Percentiles rank a stretch among this genome's conserved stretches.
These are phyloP conservation scores for Neocatenulostroma microsporum DNA, from an alignment of 2,329 filamentous ascomycete genomes.

Conservation along the genomic window DNA sequence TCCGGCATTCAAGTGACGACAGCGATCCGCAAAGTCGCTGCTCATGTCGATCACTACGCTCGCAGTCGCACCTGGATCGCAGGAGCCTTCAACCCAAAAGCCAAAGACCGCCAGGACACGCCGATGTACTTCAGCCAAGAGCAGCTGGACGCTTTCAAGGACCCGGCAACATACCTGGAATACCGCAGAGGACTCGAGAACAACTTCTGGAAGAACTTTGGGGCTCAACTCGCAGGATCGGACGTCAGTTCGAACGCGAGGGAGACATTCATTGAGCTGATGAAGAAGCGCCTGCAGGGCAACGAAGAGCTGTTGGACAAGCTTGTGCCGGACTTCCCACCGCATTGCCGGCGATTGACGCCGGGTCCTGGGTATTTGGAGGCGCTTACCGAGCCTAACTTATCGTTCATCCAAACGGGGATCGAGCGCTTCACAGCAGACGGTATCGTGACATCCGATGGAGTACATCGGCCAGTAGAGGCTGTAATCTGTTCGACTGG, in stretches of 20 bases:
- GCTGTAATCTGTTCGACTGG: slow-evolving; percentile 40
- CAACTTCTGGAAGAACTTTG: slow-evolving; percentile 52
- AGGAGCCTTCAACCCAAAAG: slow-evolving; percentile 51
- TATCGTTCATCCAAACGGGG: slow-evolving; percentile 36
- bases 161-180: slow-evolving; percentile 57
- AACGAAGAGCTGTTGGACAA: slow-evolving; percentile 30
- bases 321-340: slow-evolving; percentile 34
- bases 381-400: slow-evolving; percentile 40
- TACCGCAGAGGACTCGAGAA: slow-evolving; percentile 38
- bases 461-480: slow-evolving; percentile 32
- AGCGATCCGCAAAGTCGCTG: slow-evolving; percentile 42
- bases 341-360: slow-evolving; percentile 42
- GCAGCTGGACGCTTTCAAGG: slow-evolving; percentile 49
- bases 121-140: slow-evolving; percentile 50
- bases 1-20: slow-evolving; percentile 36
- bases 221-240: slow-evolving; percentile 32
- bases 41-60: slow-evolving; percentile 56
- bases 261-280: slow-evolving; percentile 32
- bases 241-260: slow-evolving; percentile 29
- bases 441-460: slow-evolving; percentile 36
- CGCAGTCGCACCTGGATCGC: slow-evolving; percentile 62
- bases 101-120: slow-evolving; percentile 44
- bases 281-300: slow-evolving; percentile 33
- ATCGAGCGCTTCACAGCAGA: slow-evolving; percentile 33
- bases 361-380: slow-evolving; percentile 45